Evolutionary conservation across 257 asterid species (phyloP).

Genomic region (Solanum pennellii): DNA sequence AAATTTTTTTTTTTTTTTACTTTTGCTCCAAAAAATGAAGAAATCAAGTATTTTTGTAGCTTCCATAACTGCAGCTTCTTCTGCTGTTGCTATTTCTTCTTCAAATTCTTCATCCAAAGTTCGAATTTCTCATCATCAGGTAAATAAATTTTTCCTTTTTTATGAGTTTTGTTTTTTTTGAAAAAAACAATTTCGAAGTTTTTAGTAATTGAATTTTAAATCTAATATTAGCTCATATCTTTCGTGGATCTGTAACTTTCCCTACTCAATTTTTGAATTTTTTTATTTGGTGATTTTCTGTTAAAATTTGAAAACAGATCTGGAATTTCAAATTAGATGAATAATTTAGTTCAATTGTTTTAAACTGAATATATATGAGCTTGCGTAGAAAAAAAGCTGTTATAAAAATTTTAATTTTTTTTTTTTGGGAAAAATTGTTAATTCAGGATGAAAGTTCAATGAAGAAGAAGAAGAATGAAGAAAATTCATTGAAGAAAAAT

Average conservation of each 20-base stretch:
- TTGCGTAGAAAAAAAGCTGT: neutral
- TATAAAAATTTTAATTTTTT: neutral
- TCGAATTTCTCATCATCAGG: slow-evolving; percentile 27
- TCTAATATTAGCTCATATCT: too few species aligned
- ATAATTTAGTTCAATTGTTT: neutral
- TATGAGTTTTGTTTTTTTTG: neutral
- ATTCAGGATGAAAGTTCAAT: neutral
- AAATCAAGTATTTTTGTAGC: slow-evolving; percentile 44
- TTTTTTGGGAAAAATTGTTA: neutral
- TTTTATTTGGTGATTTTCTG: neutral
- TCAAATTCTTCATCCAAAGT: slow-evolving; percentile 26
- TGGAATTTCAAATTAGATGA: neutral
- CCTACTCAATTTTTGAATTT: neutral
- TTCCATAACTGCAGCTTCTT: slow-evolving; percentile 30
- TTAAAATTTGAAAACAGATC: neutral
- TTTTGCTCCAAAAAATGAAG: slow-evolving; percentile 24
- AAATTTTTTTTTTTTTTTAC: neutral
- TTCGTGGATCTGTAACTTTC: too few species aligned
- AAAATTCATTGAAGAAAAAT: neutral
- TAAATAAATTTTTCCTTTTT: neutral
- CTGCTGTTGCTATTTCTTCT: slow-evolving; percentile 20
- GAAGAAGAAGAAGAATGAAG: neutral
- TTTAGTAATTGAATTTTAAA: too few species aligned
- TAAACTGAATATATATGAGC: too few species aligned
- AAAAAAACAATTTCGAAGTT: too few species aligned